Evolutionary conservation across 169 alveolate genomes (phyloP), one percentile per base, ranked within the genome.

Genomic region (Plasmodium reichenowi): DNA sequence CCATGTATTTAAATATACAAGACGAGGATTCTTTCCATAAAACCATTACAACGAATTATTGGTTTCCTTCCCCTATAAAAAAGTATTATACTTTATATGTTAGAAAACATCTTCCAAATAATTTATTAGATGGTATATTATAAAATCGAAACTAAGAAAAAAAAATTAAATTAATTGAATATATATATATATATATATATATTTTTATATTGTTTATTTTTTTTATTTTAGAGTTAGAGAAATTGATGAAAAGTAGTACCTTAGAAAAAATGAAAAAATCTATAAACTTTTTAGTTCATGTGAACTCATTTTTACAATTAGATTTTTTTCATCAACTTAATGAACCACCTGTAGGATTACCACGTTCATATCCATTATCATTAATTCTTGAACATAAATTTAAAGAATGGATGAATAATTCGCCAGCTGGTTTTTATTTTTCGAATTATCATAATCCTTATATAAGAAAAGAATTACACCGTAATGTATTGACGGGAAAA

Each of bases 241-340:
- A 32, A n/a, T 75, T 75, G 22, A 29, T 75, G 50, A 64, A 15
- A 15, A 6, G 13, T n/a, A 70, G 52, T 3, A 22, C 76, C 1
- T 63, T 75, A 47, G 88, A 75, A 17, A 75, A 75, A 56, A 75
- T 75, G 76, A 75, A 75, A 63, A 75, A 75, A n/a, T 2, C 43
- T 29, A 8, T 75, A 1, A 15, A 22, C 7, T 75, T 63, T 64
- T 7, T 75, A 15, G 68, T 75, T 4, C 88, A 75, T 22, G 88
- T 75, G 50, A 75, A 75, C 24, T 75, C 88, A 13, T 75, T 75
- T 75, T 24, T 64, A 7, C 88, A 75, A 20, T 26, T 75, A 66
- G 88, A 75, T 75, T 75, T 75, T 75, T 75, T 75, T 48, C 74
- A 75, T 13, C 24, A 29, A 17, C 45, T 75, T 5, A 75, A 75